Evolutionary conservation across 805 yeast species (phyloP), one percentile per base, ranked within the genome.

Genomic region (Candida fluviatilis): DNA sequence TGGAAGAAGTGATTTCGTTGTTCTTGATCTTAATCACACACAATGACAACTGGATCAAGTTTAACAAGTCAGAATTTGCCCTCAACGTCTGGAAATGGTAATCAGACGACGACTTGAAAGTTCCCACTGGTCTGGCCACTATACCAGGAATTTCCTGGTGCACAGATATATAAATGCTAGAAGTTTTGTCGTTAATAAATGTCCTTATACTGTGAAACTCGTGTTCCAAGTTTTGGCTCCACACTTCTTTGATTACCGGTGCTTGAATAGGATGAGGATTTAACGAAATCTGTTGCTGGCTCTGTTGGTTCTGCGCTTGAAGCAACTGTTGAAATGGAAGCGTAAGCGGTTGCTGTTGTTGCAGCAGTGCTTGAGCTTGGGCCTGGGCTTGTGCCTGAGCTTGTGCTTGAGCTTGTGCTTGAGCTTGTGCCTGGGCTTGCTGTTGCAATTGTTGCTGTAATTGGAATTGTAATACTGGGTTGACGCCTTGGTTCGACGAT

Each of bases 131-230:
- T 51, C 99, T 76, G 2, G 96, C 96, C 18, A 91, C 83, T 16
- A 95, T 86, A 0, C 99, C 99, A 0, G 96, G 96, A 55, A 93
- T 89, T 59, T 93, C 98, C 34, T 95, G 89, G 50, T 89, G 90
- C 41, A 89, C 75, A 2, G 86, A 75, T 18, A 84, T 75, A 48
- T 71, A 68, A 39, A 79, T 75, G 50, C 53, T 45, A 6, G 64
- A 49, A 4, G 68, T 54, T 32, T 74, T 80, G 41, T 73, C 74
- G 37, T 69, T 75, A 30, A 80, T 68, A 21, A 83, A 66, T 37
- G 73, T 71, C 45, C 89, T 71, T 36, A 84, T 75, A 10, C 73
- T 61, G 41, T 71, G 74, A 59, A 84, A 78, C 52, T 84, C 93
- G 39, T 72, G 70, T 48, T 81, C 82, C 45, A 85, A 62, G 53